Percentiles rank a stretch among this genome's conserved stretches.
phyloP scores from a whole-genome alignment of 768 basidiomycete species.

The Boletus sp. region DNA sequence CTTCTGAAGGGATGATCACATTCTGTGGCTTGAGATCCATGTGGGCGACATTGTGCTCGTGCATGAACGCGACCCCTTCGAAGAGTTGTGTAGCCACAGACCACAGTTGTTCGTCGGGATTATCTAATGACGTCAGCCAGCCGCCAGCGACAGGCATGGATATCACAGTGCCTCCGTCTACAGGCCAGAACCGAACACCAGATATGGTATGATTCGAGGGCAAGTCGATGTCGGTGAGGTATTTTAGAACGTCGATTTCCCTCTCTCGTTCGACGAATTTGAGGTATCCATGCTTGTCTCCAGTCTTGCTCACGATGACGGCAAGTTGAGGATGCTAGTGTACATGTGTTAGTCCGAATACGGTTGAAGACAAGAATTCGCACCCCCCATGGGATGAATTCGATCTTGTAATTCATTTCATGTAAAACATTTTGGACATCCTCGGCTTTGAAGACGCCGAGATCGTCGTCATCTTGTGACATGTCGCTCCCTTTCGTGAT shows the following conservation, averaged over 20 bases:
- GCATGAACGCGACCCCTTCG: conserved; percentile 10
- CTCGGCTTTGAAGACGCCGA: neutral
- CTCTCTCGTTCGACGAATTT: conserved; percentile 3
- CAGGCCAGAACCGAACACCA: neutral
- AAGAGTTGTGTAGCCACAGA: neutral
- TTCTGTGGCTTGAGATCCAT: conserved; percentile 13
- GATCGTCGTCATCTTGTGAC: neutral
- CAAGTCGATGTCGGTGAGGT: neutral
- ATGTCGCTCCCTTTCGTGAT: neutral
- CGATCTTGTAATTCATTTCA: too few relatives aligned
- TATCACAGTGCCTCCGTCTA: neutral
- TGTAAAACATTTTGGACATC: too few relatives aligned
- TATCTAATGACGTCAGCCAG: neutral
- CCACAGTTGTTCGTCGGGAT: neutral
- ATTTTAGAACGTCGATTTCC: conserved; percentile 7
- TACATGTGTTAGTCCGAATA: neutral
- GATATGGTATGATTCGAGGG: neutral
- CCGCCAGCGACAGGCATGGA: neutral
- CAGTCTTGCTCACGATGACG: neutral
- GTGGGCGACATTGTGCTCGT: conserved; percentile 14
- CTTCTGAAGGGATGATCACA: neutral
- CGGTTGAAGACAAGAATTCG: too few relatives aligned
- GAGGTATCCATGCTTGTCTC: neutral
- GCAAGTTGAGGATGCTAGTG: conserved; percentile 15
- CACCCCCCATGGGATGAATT: too few relatives aligned